A percentile compares a stretch with the other conserved stretches of the same genome.
phyloP scores from a whole-genome alignment of 2,329 filamentous ascomycete species.

The Fusarium nematophilum region DNA sequence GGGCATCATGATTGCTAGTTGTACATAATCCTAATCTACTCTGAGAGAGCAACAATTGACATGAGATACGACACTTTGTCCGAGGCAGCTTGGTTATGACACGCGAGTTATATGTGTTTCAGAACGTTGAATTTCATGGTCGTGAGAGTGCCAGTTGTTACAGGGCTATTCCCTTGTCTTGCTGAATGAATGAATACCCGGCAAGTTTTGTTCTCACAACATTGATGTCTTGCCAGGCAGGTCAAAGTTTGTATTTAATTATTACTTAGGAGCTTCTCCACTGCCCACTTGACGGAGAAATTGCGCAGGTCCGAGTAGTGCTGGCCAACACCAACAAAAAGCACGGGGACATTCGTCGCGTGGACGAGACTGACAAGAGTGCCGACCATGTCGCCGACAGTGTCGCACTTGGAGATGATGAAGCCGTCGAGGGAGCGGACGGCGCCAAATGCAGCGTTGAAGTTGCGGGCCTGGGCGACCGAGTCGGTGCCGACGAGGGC shows the following conservation, averaged over 20 bases:
- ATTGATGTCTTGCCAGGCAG: not conserved
- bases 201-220: not conserved
- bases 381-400: slow-evolving; percentile 98
- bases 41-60: slow-evolving; percentile 24
- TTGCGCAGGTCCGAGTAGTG: slow-evolving; percentile 76
- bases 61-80: slow-evolving; percentile 3
- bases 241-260: slow-evolving; percentile 45
- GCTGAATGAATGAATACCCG: slow-evolving; percentile 13
- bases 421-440: slow-evolving; percentile 90
- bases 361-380: slow-evolving; percentile 97
- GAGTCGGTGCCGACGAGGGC: slow-evolving; percentile 95
- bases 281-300: slow-evolving; percentile 76
- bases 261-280: slow-evolving; percentile 71
- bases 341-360: slow-evolving; percentile 93
- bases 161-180: slow-evolving; percentile 8
- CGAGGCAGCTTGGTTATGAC: not conserved
- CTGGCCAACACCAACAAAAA: slow-evolving; percentile 85
- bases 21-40: slow-evolving; percentile 46
- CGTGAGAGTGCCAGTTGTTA: not conserved
- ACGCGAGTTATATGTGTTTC: not conserved
- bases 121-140: not conserved
- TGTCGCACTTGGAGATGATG: slow-evolving; percentile 98
- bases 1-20: slow-evolving; percentile 28
- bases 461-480: slow-evolving; percentile 95
- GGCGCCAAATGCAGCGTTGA: slow-evolving; percentile 90